These are phyloP conservation scores for Amanita pallidorosea DNA, from an alignment of 768 basidiomycete genomes.

Conservation along the genomic window DNA sequence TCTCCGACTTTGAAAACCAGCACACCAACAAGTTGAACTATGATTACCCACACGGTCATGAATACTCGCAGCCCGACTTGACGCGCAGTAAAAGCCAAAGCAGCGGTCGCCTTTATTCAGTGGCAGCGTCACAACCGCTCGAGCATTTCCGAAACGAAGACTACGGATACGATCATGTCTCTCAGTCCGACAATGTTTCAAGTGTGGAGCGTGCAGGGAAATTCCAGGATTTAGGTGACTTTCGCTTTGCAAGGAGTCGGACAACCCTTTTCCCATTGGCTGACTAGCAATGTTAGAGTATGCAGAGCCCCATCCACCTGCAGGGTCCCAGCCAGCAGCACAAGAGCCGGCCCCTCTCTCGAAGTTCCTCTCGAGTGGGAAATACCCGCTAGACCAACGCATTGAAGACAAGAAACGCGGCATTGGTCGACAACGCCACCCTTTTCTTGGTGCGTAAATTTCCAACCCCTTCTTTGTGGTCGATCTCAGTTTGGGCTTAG, in stretches of 20 bases:
- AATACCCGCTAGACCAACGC: slow-evolving; percentile 62
- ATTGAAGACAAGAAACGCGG: slow-evolving; percentile 86
- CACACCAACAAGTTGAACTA: background rate
- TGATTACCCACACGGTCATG: background rate
- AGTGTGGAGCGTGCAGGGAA: slow-evolving; percentile 23
- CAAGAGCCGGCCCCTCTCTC: slow-evolving; percentile 32
- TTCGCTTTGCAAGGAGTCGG: background rate
- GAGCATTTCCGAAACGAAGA: slow-evolving; percentile 8
- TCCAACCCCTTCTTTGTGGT: background rate
- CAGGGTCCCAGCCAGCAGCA: slow-evolving; percentile 13
- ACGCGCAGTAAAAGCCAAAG: slow-evolving; percentile 1
- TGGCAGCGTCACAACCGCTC: background rate
- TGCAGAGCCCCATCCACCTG: slow-evolving; percentile 36
- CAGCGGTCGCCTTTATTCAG: slow-evolving; percentile 1
- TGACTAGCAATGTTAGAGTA: slow-evolving; percentile 39
- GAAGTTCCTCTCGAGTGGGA: slow-evolving; percentile 33
- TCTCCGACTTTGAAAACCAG: slow-evolving; percentile 6
- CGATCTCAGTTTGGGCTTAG: slow-evolving; percentile 18
- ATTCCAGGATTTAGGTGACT: slow-evolving; percentile 48
- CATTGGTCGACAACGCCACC: slow-evolving; percentile 72
- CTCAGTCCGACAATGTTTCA: slow-evolving; percentile 24
- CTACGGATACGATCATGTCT: slow-evolving; percentile 3
- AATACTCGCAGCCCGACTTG: background rate
- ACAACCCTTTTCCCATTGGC: background rate
- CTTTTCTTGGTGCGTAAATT: slow-evolving; percentile 55